These are phyloP conservation scores for Mycena epipterygia DNA, from an alignment of 768 basidiomycete genomes.

Conservation along the genomic window DNA sequence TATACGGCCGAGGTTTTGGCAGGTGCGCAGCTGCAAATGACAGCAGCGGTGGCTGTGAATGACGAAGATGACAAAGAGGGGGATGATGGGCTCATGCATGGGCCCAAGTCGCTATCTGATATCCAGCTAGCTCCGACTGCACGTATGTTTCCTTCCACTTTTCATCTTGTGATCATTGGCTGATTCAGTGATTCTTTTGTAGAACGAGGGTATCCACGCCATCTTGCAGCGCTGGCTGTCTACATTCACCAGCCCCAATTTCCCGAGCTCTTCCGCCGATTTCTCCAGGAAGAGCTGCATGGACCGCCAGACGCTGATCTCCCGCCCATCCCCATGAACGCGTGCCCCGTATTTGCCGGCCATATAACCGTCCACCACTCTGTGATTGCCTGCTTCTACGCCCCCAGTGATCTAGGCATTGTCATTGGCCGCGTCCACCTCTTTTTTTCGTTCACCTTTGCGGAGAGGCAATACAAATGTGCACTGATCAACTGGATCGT, in stretches of 20 bases:
- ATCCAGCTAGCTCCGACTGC: not conserved
- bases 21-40: not conserved
- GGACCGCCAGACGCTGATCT: not conserved
- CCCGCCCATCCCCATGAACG: not conserved
- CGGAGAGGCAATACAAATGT: no score
- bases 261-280: not conserved
- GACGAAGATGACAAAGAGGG: not conserved
- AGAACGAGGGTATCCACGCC: not conserved
- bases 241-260: not conserved
- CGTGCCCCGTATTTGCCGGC: not conserved
- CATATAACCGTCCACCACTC: not conserved
- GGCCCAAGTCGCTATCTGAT: not conserved
- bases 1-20: not conserved
- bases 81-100: not conserved
- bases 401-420: not conserved
- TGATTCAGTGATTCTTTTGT: not conserved
- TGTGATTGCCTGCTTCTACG: not conserved
- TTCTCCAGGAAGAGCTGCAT: not conserved
- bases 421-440: no score
- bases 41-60: no score
- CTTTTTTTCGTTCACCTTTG: no score
- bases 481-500: no score
- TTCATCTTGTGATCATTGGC: not conserved
- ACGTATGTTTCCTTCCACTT: not conserved
- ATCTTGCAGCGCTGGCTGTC: not conserved